A percentile compares a stretch with the other conserved stretches of the same genome.
phyloP scores from a whole-genome alignment of 1,139 yeast species.

The Hyphopichia khmerensis region DNA sequence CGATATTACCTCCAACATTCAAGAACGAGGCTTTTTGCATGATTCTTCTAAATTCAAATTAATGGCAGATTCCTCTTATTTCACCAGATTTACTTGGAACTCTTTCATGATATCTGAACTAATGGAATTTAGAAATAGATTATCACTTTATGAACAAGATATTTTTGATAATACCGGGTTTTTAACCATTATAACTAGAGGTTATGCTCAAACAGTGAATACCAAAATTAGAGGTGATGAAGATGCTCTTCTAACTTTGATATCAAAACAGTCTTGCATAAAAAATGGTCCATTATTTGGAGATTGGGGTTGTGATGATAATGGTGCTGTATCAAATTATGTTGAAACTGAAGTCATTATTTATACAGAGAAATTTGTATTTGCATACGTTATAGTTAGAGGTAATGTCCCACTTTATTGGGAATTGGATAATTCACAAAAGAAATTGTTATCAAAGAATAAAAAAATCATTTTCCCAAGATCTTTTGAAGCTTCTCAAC shows the following conservation, averaged over 20 bases:
- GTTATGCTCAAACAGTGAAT: conserved; percentile 64
- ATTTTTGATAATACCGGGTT: conserved; percentile 59
- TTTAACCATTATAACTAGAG: conserved; percentile 59
- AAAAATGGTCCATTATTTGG: conserved; percentile 64
- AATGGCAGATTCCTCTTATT: conserved; percentile 47
- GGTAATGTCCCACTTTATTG: conserved; percentile 75
- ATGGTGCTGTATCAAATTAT: conserved; percentile 65
- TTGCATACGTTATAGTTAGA: conserved; percentile 58
- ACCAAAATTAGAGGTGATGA: conserved; percentile 31
- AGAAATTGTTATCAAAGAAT: conserved; percentile 39
- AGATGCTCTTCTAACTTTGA: conserved; percentile 55
- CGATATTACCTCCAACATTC: conserved; percentile 62
- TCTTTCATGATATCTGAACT: conserved; percentile 56
- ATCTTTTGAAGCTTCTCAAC: conserved; percentile 62
- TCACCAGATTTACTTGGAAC: conserved; percentile 66
- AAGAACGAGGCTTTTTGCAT: conserved; percentile 46
- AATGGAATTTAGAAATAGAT: conserved; percentile 56
- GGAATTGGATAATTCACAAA: conserved; percentile 50
- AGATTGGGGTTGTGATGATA: conserved; percentile 69
- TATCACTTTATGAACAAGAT: conserved; percentile 48
- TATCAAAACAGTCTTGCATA: conserved; percentile 65
- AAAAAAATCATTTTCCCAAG: conserved; percentile 52
- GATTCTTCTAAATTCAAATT: conserved; percentile 24
- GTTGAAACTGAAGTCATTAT: conserved; percentile 67
- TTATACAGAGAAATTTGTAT: conserved; percentile 50